Percentiles rank a stretch among this genome's conserved stretches.
Conservation (phyloP, 495 filamentous ascomycete species). For the Hyaloscypha finlandica region DNA sequence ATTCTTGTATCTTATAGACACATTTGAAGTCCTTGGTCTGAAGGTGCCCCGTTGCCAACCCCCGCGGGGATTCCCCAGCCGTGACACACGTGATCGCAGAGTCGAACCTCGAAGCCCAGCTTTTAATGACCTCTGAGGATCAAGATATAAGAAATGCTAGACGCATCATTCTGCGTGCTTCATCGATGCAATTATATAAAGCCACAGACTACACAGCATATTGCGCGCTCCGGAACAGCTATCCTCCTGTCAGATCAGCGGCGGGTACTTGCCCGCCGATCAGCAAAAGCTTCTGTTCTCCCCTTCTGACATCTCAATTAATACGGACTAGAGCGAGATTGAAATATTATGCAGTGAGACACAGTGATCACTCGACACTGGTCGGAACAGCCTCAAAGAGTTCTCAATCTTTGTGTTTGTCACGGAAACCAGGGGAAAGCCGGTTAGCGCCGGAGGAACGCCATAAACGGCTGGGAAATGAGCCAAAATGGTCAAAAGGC, state of each 20-base stretch:
- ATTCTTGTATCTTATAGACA: not conserved
- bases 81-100: too few relatives aligned
- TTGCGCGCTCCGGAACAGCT: not conserved
- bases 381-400: not conserved
- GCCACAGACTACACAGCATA: not conserved
- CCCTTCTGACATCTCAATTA: not conserved
- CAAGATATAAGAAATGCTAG: too few relatives aligned
- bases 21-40: not conserved
- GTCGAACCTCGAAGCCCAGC: too few relatives aligned
- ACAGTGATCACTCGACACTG: not conserved
- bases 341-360: not conserved
- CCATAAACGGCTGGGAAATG: not conserved
- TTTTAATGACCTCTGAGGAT: too few relatives aligned
- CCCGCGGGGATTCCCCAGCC: too few relatives aligned
- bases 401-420: not conserved
- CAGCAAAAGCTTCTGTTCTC: not conserved
- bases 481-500: not conserved
- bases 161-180: not conserved
- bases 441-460: not conserved
- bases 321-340: not conserved
- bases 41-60: not conserved
- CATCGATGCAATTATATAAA: not conserved
- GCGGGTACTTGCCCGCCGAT: slow-evolving; percentile 4
- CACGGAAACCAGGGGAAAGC: not conserved
- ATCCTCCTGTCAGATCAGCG: not conserved